Conservation (phyloP, 2,329 filamentous ascomycete species). For the Ilyonectria destructans region DNA sequence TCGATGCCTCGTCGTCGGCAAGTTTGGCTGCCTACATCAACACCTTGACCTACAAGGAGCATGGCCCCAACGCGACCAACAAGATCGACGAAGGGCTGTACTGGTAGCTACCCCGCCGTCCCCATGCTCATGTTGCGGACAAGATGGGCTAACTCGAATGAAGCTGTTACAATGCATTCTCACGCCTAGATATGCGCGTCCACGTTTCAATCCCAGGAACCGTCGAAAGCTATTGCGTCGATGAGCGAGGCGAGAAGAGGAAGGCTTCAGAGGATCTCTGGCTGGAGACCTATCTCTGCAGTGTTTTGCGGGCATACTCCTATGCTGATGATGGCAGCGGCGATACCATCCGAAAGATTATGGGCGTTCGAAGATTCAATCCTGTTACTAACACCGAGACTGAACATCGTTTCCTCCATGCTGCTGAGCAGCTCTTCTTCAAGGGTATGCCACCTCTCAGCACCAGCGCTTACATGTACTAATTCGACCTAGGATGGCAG, state of each 20-base stretch:
- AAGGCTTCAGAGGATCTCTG: constrained; percentile 94
- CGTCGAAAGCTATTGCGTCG: constrained; percentile 97
- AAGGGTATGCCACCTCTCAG: constrained; percentile 72
- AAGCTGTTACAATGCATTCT: constrained; percentile 98
- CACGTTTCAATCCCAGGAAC: constrained; percentile 97
- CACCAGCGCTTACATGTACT: constrained; percentile 27
- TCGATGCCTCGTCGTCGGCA: constrained; percentile 97
- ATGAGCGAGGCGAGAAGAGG: constrained; percentile 95
- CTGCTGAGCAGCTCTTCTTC: constrained; percentile 96
- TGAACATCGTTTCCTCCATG: constrained; percentile 95
- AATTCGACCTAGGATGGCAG: constrained; percentile 80
- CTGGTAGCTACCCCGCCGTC: constrained; percentile 73
- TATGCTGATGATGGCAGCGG: constrained; percentile 97
- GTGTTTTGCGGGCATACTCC: constrained; percentile 92
- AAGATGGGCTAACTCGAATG: constrained; percentile 45
- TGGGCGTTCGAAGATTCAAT: constrained; percentile 97
- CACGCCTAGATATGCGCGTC: constrained; percentile 96
- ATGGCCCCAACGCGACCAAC: constrained; percentile 78
- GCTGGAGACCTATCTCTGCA: constrained; percentile 98
- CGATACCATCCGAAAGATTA: constrained; percentile 95
- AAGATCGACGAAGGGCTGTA: constrained; percentile 97
- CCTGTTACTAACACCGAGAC: constrained; percentile 98
- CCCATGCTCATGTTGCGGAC: constrained; percentile 43
- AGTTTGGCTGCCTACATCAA: constrained; percentile 99
- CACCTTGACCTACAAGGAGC: constrained; percentile 91